Percentiles rank a stretch among this genome's conserved stretches.
phyloP scores from a whole-genome alignment of 73 alveolate species.

The Stentor roeselii region DNA sequence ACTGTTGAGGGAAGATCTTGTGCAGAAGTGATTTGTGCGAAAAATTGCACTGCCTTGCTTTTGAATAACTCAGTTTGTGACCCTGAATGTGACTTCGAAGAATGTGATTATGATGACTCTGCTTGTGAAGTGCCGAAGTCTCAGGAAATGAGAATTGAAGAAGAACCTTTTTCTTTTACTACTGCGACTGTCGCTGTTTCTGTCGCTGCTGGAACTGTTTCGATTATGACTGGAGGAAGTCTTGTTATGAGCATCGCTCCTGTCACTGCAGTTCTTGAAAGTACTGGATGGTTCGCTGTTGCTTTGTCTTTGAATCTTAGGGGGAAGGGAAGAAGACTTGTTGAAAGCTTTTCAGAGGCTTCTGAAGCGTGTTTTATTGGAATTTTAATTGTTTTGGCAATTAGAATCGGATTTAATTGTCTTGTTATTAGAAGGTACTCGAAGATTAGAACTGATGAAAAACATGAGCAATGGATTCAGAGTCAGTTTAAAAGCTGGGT shows the following conservation, averaged over 20 bases:
- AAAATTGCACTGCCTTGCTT: background rate
- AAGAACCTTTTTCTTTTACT: background rate
- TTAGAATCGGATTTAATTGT: too few relatives aligned
- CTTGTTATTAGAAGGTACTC: too few relatives aligned
- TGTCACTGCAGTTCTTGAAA: background rate
- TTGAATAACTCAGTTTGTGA: background rate
- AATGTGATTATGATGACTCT: background rate
- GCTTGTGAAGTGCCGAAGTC: background rate
- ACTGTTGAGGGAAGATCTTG: background rate
- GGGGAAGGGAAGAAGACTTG: too few relatives aligned
- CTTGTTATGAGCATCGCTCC: background rate
- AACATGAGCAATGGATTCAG: background rate
- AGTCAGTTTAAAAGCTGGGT: background rate
- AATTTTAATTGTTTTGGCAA: too few relatives aligned
- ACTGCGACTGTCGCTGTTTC: background rate
- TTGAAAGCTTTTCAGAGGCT: too few relatives aligned
- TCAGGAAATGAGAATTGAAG: too few relatives aligned
- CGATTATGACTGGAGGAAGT: background rate
- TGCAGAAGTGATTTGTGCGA: background rate
- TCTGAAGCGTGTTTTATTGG: too few relatives aligned
- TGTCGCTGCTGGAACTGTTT: background rate
- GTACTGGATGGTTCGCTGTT: background rate
- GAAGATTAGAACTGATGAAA: background rate
- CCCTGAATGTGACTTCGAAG: background rate
- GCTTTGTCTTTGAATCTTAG: too few relatives aligned